Evolutionary conservation across 352 stramenopile genomes (phyloP).

Genomic region (Globisporangium takayamanum): DNA sequence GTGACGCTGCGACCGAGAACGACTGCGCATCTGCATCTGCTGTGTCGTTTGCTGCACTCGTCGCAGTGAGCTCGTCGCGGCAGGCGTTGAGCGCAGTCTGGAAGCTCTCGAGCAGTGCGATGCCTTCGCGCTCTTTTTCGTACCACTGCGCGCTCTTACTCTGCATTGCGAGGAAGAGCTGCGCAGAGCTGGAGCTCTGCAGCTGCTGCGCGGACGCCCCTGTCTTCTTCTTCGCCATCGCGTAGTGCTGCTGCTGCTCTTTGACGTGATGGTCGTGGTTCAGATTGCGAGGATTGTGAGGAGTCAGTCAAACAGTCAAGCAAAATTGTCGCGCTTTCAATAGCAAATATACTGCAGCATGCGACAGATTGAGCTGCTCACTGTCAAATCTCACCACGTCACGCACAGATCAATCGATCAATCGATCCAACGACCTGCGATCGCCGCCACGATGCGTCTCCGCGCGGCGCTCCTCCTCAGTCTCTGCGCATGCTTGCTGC

Average conservation of each 20-base stretch:
- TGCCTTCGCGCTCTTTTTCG: conserved; percentile 55
- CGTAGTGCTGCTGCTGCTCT: too few species aligned
- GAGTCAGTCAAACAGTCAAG: neutral
- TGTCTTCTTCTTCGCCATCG: conserved; percentile 44
- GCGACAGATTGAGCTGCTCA: too few species aligned
- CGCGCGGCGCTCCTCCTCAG: neutral
- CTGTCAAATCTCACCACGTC: too few species aligned
- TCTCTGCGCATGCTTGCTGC: conserved; percentile 14
- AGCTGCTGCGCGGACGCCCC: conserved; percentile 6
- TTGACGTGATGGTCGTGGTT: conserved; percentile 2
- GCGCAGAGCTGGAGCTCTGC: conserved; percentile 4
- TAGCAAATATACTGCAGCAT: too few species aligned
- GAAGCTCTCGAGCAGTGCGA: conserved; percentile 58
- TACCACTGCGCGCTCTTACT: conserved; percentile 43
- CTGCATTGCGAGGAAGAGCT: conserved; percentile 40
- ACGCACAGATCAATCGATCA: neutral
- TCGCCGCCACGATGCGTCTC: neutral
- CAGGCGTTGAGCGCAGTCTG: conserved; percentile 51
- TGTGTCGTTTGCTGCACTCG: neutral
- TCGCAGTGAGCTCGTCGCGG: conserved; percentile 15
- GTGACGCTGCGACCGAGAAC: conserved; percentile 6
- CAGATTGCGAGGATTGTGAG: neutral
- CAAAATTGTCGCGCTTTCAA: too few species aligned
- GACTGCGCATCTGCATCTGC: neutral
- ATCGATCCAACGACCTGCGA: neutral